phyloP scores from a whole-genome alignment of 345 rosid species.

The Mercurialis annua region DNA sequence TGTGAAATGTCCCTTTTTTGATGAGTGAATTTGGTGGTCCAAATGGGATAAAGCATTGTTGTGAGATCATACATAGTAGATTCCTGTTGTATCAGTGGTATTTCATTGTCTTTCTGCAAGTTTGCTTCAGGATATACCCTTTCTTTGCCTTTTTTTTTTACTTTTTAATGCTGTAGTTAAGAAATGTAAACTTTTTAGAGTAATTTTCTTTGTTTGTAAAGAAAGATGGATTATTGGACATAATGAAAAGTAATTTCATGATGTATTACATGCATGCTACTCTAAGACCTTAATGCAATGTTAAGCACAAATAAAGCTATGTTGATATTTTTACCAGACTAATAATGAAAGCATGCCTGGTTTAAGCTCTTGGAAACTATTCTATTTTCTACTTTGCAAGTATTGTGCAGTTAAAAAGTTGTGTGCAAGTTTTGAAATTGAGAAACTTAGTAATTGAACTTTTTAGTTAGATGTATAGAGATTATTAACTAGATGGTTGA shows the following conservation, averaged over 20 bases:
- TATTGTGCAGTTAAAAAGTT: no score
- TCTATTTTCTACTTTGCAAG: no score
- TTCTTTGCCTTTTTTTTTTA: no score
- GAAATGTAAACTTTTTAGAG: background rate
- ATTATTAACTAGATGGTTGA: background rate
- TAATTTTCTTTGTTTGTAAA: background rate
- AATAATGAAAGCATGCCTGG: no score
- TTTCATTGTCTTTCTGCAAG: background rate
- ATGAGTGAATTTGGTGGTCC: conserved; percentile 46
- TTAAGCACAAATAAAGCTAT: background rate
- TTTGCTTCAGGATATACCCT: background rate
- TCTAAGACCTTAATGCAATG: background rate
- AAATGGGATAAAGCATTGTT: conserved; percentile 25
- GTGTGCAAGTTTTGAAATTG: no score
- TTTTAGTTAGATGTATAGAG: no score
- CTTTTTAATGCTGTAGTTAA: no score
- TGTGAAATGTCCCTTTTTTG: conserved; percentile 25
- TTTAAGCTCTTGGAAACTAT: no score
- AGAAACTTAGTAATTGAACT: no score
- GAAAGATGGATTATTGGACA: background rate
- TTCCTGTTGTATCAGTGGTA: conserved; percentile 12
- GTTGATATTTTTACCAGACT: no score
- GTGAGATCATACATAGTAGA: conserved; percentile 27
- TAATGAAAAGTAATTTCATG: background rate
- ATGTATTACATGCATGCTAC: background rate